A percentile compares a stretch with the other conserved stretches of the same genome.
Conservation (phyloP, 768 basidiomycete genomes). For the Tricholoma furcatifolium region DNA sequence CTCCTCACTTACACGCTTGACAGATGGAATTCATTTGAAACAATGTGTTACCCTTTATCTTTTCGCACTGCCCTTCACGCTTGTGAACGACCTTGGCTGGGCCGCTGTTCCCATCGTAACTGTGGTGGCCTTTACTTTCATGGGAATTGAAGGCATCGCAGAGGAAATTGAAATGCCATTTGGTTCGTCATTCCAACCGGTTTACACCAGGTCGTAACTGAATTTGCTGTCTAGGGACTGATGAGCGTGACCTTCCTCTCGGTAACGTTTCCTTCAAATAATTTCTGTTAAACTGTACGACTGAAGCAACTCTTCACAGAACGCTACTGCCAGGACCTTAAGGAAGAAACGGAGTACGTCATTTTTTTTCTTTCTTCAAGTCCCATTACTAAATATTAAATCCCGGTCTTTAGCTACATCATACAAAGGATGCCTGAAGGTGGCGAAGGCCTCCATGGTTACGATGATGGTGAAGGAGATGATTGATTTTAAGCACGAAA, state of each 20-base stretch:
- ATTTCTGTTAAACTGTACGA: background rate
- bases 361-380: background rate
- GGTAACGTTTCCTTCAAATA: slow-evolving; percentile 36
- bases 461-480: slow-evolving; percentile 81
- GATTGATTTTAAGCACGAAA: slow-evolving; percentile 45
- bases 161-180: slow-evolving; percentile 96
- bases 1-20: slow-evolving; percentile 8
- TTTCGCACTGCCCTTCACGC: slow-evolving; percentile 84
- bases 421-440: slow-evolving; percentile 72
- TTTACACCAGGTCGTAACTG: background rate
- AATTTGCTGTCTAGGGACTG: slow-evolving; percentile 42
- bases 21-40: slow-evolving; percentile 88
- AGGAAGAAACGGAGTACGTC: slow-evolving; percentile 79
- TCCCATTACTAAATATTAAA: slow-evolving; percentile 11
- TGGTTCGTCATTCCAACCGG: slow-evolving; percentile 43
- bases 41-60: slow-evolving; percentile 95
- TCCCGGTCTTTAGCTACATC: slow-evolving; percentile 50
- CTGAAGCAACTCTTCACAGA: slow-evolving; percentile 38
- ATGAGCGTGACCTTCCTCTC: slow-evolving; percentile 70
- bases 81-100: slow-evolving; percentile 83
- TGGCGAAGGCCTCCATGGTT: slow-evolving; percentile 68
- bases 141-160: slow-evolving; percentile 95
- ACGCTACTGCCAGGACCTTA: slow-evolving; percentile 82
- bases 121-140: slow-evolving; percentile 85
- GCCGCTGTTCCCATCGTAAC: slow-evolving; percentile 83